phyloP scores from a whole-genome alignment of 192 early-diverging fungal species.

The Coemansia sp. region DNA sequence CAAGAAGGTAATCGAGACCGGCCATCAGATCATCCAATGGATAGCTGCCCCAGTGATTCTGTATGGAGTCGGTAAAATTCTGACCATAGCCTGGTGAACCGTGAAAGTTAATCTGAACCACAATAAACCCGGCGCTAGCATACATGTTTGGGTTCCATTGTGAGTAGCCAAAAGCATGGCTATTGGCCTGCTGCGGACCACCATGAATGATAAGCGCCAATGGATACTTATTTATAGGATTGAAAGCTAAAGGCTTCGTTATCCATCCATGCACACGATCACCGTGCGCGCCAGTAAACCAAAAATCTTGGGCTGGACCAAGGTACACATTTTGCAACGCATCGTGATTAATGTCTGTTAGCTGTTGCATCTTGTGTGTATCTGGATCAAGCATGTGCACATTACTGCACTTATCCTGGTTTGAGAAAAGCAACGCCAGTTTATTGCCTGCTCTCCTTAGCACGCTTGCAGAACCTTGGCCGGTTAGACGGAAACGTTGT shows the following conservation, averaged over 20 bases:
- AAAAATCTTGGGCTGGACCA: conserved; percentile 63
- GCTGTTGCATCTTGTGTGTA: conserved; percentile 19
- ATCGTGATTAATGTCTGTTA: conserved; percentile 55
- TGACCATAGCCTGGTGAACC: conserved; percentile 81
- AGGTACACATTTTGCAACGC: conserved; percentile 49
- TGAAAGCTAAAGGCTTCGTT: conserved; percentile 61
- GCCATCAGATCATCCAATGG: conserved; percentile 76
- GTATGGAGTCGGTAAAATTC: conserved; percentile 69
- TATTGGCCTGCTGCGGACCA: conserved; percentile 73
- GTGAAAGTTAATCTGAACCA: conserved; percentile 71
- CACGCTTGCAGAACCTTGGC: conserved; percentile 15
- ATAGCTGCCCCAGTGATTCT: conserved; percentile 69
- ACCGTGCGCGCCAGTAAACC: conserved; percentile 62
- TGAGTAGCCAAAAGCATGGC: conserved; percentile 57
- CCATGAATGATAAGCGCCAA: conserved; percentile 80
- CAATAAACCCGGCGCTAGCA: conserved; percentile 62
- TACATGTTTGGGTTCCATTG: conserved; percentile 60
- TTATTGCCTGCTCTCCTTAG: conserved; percentile 18
- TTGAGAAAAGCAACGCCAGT: conserved; percentile 51
- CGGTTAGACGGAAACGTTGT: conserved; percentile 36
- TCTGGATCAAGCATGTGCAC: conserved; percentile 22
- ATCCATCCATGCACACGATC: conserved; percentile 59
- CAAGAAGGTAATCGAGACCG: conserved; percentile 65
- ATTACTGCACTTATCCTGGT: conserved; percentile 40
- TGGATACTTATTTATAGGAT: conserved; percentile 62